Evolutionary conservation across 495 filamentous ascomycete species (phyloP), one percentile per base, ranked within the genome.

Genomic region (Hypoxylon fragiforme): DNA sequence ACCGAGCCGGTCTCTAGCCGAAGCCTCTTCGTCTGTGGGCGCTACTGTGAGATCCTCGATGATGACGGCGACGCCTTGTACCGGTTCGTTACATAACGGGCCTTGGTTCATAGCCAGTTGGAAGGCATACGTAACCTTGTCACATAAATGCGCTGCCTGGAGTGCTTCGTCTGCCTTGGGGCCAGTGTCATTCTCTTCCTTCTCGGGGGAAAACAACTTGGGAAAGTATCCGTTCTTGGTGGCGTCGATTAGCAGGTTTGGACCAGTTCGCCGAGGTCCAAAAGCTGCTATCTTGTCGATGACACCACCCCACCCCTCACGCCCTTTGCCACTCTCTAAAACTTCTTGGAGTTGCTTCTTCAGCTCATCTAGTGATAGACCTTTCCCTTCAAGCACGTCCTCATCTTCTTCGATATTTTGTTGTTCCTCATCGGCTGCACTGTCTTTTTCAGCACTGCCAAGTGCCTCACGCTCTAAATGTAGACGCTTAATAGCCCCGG

Each of bases 1-100:
- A 61, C 89, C 87, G n/a, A 91, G 77, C 19, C 74, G 77, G 30
- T 92, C 89, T 2, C 83, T 72, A 2, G 81, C 72, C 2, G 77
- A 73, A n/a, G 82, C 74, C 15, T 73, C 71, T 41, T 85, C 85
- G 3, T 82, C 80, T 0, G 75, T 56, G 9, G 75, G 70, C 42
- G 78, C 70, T 9, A 92, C 71, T 2, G 79, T 72, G 8, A 96
- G 73, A 31, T 90, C 85, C 71, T 99, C 91, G 45, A 97, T 73
- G 72, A 96, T 90, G 52, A 97, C 89, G 19, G 91, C 94, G 2
- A 95, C 77, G 28, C 95, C 94, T 75, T 96, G 94, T 13, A 97
- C 85, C 1, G 92, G 92, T 65, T 99, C 94, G 62, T 90, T 80
- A 70, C 95, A 97, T 28, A 99, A 80, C 7, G 94, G 92, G 0